phyloP scores from a whole-genome alignment of 805 yeast species.

The Yarrowia divulgata region DNA sequence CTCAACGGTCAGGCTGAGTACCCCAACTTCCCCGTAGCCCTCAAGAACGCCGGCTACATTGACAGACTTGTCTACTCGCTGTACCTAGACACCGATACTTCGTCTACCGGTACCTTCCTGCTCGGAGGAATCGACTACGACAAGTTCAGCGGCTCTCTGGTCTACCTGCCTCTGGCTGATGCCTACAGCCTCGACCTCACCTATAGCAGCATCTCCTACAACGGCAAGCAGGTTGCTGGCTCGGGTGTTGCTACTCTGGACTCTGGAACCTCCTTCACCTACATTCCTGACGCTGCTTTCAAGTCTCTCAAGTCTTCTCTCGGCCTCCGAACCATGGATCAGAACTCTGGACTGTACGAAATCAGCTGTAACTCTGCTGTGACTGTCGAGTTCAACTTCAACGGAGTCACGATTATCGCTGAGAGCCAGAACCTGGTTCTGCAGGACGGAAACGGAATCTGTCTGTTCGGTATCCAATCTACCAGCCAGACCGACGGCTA shows the following conservation, averaged over 20 bases:
- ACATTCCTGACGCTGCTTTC: constrained; percentile 53
- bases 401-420: not conserved
- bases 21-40: constrained; percentile 46
- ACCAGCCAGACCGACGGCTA: constrained; percentile 47
- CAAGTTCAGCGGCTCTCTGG: constrained; percentile 52
- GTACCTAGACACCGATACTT: constrained; percentile 49
- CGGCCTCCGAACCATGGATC: not conserved
- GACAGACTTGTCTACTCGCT: constrained; percentile 55
- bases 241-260: constrained; percentile 51
- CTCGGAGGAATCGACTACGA: constrained; percentile 55
- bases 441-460: constrained; percentile 11
- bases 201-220: constrained; percentile 10
- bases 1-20: constrained; percentile 41
- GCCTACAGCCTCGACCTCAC: constrained; percentile 16
- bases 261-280: constrained; percentile 62
- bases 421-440: not conserved
- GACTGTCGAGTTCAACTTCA: constrained; percentile 41
- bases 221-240: not conserved
- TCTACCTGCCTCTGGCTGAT: constrained; percentile 41
- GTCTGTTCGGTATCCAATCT: constrained; percentile 46
- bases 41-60: constrained; percentile 52
- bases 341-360: constrained; percentile 35
- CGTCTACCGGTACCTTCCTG: constrained; percentile 50
- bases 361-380: constrained; percentile 31
- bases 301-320: not conserved